These are phyloP conservation scores for Mycena belliarum DNA, from an alignment of 768 basidiomycete species.

Conservation along the genomic window DNA sequence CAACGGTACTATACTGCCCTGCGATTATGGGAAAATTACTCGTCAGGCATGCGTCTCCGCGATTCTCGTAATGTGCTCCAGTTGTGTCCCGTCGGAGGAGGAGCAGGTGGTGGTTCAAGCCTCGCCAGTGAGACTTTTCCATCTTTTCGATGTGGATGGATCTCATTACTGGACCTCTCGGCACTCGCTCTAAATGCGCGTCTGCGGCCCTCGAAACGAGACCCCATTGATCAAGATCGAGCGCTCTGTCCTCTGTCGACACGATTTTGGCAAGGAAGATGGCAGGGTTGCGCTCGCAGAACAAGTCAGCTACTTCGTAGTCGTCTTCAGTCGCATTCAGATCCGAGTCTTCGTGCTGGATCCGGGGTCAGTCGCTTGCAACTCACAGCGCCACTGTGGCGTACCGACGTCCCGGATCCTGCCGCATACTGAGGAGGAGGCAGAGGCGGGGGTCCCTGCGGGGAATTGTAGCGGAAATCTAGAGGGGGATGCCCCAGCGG, in stretches of 20 bases:
- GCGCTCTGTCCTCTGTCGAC: neutral
- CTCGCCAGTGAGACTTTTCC: neutral
- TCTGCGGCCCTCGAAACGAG: neutral
- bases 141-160: neutral
- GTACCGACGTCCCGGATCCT: constrained; percentile 4
- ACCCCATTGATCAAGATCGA: constrained; percentile 4
- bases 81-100: neutral
- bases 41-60: constrained; percentile 13
- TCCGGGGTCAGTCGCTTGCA: neutral
- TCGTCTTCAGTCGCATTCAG: constrained; percentile 7
- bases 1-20: neutral
- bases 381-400: neutral
- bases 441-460: constrained; percentile 2
- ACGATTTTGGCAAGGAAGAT: neutral
- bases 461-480: neutral
- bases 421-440: constrained; percentile 1
- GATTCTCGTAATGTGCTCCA: constrained; percentile 6
- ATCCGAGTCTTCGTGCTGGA: constrained; percentile 8
- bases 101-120: neutral
- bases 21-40: constrained; percentile 19
- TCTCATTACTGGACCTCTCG: neutral
- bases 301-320: constrained; percentile 5
- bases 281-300: neutral
- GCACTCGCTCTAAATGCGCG: neutral
- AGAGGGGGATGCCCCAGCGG: neutral